These are phyloP conservation scores for Russula sp. DNA, from an alignment of 768 basidiomycete species.

Conservation along the genomic window DNA sequence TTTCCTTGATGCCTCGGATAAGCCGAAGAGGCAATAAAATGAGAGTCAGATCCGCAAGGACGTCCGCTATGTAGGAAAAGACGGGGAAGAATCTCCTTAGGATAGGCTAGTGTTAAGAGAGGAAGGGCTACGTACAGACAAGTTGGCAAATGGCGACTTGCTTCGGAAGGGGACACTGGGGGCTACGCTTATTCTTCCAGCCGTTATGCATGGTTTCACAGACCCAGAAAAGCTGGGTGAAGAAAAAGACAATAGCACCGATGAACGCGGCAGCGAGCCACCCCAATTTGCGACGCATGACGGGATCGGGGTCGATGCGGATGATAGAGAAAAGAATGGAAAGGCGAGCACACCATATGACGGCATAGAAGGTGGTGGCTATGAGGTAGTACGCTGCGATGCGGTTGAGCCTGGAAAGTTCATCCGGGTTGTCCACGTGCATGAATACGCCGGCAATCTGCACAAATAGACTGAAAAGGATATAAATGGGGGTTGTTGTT, in stretches of 20 bases:
- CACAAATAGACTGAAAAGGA: conserved; percentile 25
- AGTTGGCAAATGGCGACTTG: conserved; percentile 54
- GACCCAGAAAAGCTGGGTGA: conserved; percentile 47
- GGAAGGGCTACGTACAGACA: conserved; percentile 42
- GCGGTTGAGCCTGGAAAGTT: conserved; percentile 29
- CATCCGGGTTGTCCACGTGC: conserved; percentile 31
- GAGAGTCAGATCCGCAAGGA: conserved; percentile 46
- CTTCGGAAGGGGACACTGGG: conserved; percentile 45
- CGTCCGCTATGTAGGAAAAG: conserved; percentile 42
- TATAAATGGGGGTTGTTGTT: background rate
- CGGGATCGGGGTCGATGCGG: conserved; percentile 46
- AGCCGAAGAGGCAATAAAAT: conserved; percentile 47
- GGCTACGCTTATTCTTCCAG: conserved; percentile 42
- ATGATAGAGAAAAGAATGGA: conserved; percentile 55
- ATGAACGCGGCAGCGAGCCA: conserved; percentile 33
- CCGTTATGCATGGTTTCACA: conserved; percentile 39
- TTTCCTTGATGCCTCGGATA: conserved; percentile 44
- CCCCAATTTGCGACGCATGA: conserved; percentile 20
- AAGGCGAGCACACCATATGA: conserved; percentile 42
- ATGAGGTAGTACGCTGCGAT: conserved; percentile 36
- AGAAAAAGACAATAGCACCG: conserved; percentile 41
- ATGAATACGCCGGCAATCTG: conserved; percentile 34
- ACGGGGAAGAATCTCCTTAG: too few species aligned
- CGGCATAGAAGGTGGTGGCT: conserved; percentile 33
- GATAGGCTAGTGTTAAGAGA: background rate